These are phyloP conservation scores for Penicillium sp. DNA, from an alignment of 2,329 filamentous ascomycete species.

Conservation along the genomic window DNA sequence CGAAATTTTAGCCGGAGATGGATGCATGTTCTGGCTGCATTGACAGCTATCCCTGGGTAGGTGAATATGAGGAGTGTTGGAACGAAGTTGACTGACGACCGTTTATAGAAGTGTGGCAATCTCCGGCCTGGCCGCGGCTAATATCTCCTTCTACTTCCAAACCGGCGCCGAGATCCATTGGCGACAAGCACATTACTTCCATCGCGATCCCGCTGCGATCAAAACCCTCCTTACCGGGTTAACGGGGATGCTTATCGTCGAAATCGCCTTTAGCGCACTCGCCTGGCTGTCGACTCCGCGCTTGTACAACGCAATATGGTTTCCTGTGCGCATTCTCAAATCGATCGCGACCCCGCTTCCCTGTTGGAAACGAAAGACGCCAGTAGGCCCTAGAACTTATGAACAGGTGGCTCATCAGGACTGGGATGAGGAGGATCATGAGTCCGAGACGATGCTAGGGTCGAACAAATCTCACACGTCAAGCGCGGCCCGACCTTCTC, in stretches of 20 bases:
- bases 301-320: constrained; percentile 12
- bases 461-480: neutral
- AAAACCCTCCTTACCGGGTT: constrained; percentile 25
- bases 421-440: constrained; percentile 12
- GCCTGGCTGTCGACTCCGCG: constrained; percentile 18
- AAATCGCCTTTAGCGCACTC: constrained; percentile 13
- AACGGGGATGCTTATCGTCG: constrained; percentile 19
- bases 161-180: constrained; percentile 29
- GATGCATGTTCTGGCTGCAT: constrained; percentile 7
- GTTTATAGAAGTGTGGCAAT: constrained; percentile 13
- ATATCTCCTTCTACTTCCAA: constrained; percentile 25
- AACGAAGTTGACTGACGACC: neutral
- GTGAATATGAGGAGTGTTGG: neutral
- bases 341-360: neutral
- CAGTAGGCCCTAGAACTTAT: constrained; percentile 5
- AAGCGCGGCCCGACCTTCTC: neutral
- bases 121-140: constrained; percentile 22
- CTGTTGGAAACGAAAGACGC: constrained; percentile 6
- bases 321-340: neutral
- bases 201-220: constrained; percentile 22
- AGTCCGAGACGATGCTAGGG: constrained; percentile 4
- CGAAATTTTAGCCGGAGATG: constrained; percentile 12
- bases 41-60: constrained; percentile 10
- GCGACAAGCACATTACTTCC: constrained; percentile 25
- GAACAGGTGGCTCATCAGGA: constrained; percentile 13